A percentile compares a stretch with the other conserved stretches of the same genome.
These are phyloP conservation scores for Aspergillus vadensis DNA, from an alignment of 2,329 filamentous ascomycete species.

Conservation along the genomic window DNA sequence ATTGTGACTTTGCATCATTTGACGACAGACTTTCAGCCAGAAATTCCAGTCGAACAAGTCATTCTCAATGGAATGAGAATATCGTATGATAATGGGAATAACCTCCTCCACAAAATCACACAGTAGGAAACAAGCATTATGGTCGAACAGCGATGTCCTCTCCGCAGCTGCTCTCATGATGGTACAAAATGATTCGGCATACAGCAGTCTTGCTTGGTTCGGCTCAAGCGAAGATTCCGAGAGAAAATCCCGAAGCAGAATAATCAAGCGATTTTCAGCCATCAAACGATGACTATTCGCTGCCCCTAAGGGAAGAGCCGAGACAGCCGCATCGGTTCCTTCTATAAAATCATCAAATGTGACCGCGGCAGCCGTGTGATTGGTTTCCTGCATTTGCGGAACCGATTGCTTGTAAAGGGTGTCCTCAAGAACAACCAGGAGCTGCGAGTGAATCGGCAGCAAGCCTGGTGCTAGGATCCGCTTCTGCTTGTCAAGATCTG, in stretches of 20 bases:
- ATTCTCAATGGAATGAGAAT: conserved; percentile 52
- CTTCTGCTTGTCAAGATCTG: conserved; percentile 55
- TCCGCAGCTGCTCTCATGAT: conserved; percentile 74
- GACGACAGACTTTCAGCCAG: conserved; percentile 78
- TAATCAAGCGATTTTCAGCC: conserved; percentile 84
- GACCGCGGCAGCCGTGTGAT: conserved; percentile 53
- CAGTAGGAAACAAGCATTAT: conserved; percentile 82
- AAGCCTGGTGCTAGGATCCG: conserved; percentile 72
- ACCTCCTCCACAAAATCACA: conserved; percentile 88
- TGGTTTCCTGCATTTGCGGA: conserved; percentile 49
- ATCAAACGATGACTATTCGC: conserved; percentile 75
- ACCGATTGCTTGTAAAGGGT: conserved; percentile 74
- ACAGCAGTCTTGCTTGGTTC: conserved; percentile 64
- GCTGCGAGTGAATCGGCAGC: conserved; percentile 77
- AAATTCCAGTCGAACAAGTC: conserved; percentile 66
- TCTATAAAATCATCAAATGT: conserved; percentile 69
- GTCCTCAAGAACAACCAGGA: conserved; percentile 76
- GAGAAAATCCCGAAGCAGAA: conserved; percentile 79
- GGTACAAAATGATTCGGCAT: conserved; percentile 72
- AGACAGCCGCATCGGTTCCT: conserved; percentile 66
- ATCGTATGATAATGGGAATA: conserved; percentile 66
- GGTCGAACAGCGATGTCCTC: conserved; percentile 77
- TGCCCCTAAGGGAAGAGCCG: conserved; percentile 64
- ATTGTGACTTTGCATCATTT: conserved; percentile 80
- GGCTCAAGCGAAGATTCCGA: conserved; percentile 60